Evolutionary conservation across 2,329 filamentous ascomycete genomes (phyloP).

Genomic region (Lecanicillium sp.): DNA sequence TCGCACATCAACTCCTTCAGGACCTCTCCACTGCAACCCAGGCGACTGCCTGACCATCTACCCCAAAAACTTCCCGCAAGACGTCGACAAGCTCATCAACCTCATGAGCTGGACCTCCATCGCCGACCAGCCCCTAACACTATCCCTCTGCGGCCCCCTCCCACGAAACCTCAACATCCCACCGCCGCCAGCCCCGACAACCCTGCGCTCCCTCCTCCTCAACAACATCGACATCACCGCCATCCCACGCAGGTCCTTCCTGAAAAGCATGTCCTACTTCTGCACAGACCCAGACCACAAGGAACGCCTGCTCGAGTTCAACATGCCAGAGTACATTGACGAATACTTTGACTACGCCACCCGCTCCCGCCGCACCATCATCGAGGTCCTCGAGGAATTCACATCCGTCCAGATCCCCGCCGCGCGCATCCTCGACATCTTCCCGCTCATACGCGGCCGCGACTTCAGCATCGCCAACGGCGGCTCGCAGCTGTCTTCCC

Average conservation of each 20-base stretch:
- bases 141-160: constrained; percentile 29
- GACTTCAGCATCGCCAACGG: constrained; percentile 90
- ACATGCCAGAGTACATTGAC: constrained; percentile 68
- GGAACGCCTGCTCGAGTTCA: constrained; percentile 77
- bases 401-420: constrained; percentile 74
- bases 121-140: constrained; percentile 60
- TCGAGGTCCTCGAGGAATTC: constrained; percentile 91
- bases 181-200: constrained; percentile 34
- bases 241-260: constrained; percentile 82
- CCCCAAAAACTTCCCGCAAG: constrained; percentile 76
- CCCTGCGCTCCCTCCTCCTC: constrained; percentile 67
- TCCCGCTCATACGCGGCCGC: constrained; percentile 77
- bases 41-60: constrained; percentile 77
- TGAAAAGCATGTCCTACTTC: constrained; percentile 69
- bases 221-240: constrained; percentile 84
- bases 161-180: constrained; percentile 27
- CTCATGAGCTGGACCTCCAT: constrained; percentile 70
- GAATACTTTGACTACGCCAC: constrained; percentile 96
- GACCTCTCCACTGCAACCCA: constrained; percentile 41
- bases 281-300: constrained; percentile 64
- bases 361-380: constrained; percentile 77
- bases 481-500: constrained; percentile 29
- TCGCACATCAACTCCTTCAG: constrained; percentile 12
- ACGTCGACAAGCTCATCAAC: constrained; percentile 70
- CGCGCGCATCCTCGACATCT: constrained; percentile 59